These are phyloP conservation scores for Hypoxylon sp. DNA, from an alignment of 2,329 filamentous ascomycete genomes.

Conservation along the genomic window DNA sequence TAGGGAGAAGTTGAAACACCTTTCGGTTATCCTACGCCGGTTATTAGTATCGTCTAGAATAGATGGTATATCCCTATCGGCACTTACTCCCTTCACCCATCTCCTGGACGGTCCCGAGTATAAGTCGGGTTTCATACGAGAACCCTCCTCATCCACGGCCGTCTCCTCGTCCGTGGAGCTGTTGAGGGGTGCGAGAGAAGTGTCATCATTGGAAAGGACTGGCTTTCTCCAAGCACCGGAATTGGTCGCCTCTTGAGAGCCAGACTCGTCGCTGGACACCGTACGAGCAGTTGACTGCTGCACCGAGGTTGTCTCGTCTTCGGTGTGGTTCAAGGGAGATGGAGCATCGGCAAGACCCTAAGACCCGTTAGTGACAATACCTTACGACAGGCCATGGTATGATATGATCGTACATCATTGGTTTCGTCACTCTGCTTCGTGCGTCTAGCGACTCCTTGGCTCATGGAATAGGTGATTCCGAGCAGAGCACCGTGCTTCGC, in stretches of 20 bases:
- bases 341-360: neutral
- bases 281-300: neutral
- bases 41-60: slow-evolving; percentile 2
- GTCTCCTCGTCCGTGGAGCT: too few relatives aligned
- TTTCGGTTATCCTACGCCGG: slow-evolving; percentile 21
- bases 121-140: too few relatives aligned
- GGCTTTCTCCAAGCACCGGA: too few relatives aligned
- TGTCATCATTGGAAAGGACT: too few relatives aligned
- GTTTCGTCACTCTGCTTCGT: neutral
- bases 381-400: neutral
- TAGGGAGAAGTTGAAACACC: slow-evolving; percentile 7
- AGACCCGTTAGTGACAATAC: neutral
- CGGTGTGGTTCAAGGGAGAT: neutral
- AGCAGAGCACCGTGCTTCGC: neutral
- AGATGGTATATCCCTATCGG: neutral
- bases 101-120: neutral
- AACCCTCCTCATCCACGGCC: too few relatives aligned
- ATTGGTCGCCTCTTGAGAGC: neutral
- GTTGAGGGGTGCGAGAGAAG: neutral
- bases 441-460: neutral
- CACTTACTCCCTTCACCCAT: slow-evolving; percentile 24
- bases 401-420: neutral
- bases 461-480: neutral
- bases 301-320: neutral
- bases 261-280: neutral